Conservation (phyloP, 2,329 filamentous ascomycete genomes). For the Phyllosticta citrichinensis region DNA sequence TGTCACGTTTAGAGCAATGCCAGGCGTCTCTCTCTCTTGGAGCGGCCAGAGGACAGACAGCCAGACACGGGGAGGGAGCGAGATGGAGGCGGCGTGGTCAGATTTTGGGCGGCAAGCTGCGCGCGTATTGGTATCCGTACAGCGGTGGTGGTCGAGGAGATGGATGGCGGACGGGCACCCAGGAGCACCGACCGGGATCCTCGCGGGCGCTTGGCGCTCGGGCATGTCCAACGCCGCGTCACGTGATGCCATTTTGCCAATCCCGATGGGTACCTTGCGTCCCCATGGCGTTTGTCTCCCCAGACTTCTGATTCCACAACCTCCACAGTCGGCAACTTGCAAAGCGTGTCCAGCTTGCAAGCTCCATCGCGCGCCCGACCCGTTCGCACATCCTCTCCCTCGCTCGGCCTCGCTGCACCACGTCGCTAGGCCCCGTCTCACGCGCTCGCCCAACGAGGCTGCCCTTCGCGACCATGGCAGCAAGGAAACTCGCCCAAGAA, state of each 20-base stretch:
- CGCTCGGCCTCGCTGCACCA: background rate
- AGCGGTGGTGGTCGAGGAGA: background rate
- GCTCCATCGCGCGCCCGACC: background rate
- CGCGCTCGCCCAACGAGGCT: slow-evolving; percentile 22
- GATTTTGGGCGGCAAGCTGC: background rate
- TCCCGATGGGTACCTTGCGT: background rate
- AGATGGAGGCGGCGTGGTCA: background rate
- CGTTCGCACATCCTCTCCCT: background rate
- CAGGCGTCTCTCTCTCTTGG: background rate
- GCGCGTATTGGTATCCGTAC: background rate
- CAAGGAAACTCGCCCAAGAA: slow-evolving; percentile 93
- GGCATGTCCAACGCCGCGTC: background rate
- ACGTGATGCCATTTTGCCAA: background rate
- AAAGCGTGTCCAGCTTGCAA: background rate
- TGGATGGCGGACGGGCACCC: background rate
- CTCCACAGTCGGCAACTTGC: background rate
- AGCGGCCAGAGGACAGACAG: background rate
- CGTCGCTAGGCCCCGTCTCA: slow-evolving; percentile 1
- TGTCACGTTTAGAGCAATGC: slow-evolving; percentile 6
- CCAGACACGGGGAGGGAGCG: background rate
- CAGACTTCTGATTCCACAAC: background rate
- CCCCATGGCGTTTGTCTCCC: background rate
- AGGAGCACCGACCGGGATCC: background rate
- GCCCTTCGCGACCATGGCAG: slow-evolving; percentile 59
- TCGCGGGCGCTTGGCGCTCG: background rate